These are phyloP conservation scores for Rhodosporidiobolus sp. DNA, from an alignment of 768 basidiomycete species.

Conservation along the genomic window DNA sequence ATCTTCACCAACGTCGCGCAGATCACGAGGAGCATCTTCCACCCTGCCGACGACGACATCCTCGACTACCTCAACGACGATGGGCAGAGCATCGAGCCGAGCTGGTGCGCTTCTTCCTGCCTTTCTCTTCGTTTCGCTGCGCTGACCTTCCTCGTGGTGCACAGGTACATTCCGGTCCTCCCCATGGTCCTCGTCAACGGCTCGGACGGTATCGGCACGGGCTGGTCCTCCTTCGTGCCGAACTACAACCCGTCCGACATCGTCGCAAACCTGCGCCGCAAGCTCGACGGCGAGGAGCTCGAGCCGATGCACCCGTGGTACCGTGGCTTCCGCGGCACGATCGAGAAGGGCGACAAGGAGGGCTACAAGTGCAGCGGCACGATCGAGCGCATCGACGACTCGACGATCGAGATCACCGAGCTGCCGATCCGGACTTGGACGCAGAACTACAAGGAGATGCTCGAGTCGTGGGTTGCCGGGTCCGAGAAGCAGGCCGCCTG, in stretches of 20 bases:
- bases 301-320: constrained; percentile 93
- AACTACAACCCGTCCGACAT: constrained; percentile 90
- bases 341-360: constrained; percentile 68
- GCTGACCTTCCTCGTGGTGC: neutral
- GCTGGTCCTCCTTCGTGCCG: constrained; percentile 92
- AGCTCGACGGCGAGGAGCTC: constrained; percentile 80
- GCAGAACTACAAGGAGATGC: constrained; percentile 80
- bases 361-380: constrained; percentile 74
- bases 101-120: constrained; percentile 53
- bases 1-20: constrained; percentile 78
- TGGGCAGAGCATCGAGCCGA: constrained; percentile 79
- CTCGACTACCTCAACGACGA: constrained; percentile 82
- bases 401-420: constrained; percentile 92
- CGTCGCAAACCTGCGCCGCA: constrained; percentile 75
- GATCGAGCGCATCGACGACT: constrained; percentile 71
- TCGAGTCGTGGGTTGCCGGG: constrained; percentile 76
- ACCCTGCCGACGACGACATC: constrained; percentile 79
- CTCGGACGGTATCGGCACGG: constrained; percentile 95
- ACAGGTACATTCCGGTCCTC: constrained; percentile 73
- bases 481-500: constrained; percentile 71
- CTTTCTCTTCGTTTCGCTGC: fast-evolving
- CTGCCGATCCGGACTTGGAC: constrained; percentile 96
- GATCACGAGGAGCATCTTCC: constrained; percentile 72
- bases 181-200: constrained; percentile 90
- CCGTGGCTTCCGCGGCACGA: constrained; percentile 82